A percentile compares a stretch with the other conserved stretches of the same genome.
These are phyloP conservation scores for Trichoderma sp. DNA, from an alignment of 2,329 filamentous ascomycete species.

Conservation along the genomic window DNA sequence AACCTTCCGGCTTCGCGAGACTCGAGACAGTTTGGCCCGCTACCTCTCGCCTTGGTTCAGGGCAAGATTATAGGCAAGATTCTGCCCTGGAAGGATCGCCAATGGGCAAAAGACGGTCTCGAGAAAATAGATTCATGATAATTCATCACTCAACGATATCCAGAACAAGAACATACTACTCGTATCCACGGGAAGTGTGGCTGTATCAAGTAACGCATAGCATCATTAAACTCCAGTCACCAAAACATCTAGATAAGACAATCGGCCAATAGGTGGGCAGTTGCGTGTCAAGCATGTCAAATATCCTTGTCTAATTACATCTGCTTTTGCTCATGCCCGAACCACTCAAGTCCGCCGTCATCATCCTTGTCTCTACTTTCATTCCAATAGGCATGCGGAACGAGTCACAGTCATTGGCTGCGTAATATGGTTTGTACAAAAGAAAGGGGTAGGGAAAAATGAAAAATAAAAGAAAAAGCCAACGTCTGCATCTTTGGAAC, in stretches of 20 bases:
- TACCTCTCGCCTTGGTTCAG: slow-evolving; percentile 79
- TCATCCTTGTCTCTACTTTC: slow-evolving; percentile 15
- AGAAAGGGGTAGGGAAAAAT: slow-evolving; percentile 9
- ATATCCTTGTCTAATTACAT: slow-evolving; percentile 36
- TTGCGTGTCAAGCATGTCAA: slow-evolving; percentile 25
- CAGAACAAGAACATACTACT: background rate
- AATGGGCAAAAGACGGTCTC: slow-evolving; percentile 48
- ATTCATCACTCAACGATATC: background rate
- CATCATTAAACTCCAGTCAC: slow-evolving; percentile 10
- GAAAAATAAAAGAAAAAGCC: slow-evolving; percentile 17
- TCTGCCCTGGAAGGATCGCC: slow-evolving; percentile 49
- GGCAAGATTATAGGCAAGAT: slow-evolving; percentile 75
- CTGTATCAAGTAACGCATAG: background rate
- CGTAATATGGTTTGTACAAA: slow-evolving; percentile 36
- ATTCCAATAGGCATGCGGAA: slow-evolving; percentile 27
- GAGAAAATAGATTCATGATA: slow-evolving; percentile 27
- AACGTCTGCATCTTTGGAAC: slow-evolving; percentile 21
- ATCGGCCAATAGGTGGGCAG: background rate
- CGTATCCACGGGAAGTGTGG: background rate
- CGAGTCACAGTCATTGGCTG: slow-evolving; percentile 27
- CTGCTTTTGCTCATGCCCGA: slow-evolving; percentile 23
- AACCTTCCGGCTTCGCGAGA: slow-evolving; percentile 82
- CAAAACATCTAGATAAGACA: slow-evolving; percentile 12
- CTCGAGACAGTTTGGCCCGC: slow-evolving; percentile 79
- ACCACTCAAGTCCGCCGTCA: slow-evolving; percentile 19